Base-by-base conservation (phyloP, 371 early-diverging fungal genomes). In the Actinomortierella ambigua region DNA sequence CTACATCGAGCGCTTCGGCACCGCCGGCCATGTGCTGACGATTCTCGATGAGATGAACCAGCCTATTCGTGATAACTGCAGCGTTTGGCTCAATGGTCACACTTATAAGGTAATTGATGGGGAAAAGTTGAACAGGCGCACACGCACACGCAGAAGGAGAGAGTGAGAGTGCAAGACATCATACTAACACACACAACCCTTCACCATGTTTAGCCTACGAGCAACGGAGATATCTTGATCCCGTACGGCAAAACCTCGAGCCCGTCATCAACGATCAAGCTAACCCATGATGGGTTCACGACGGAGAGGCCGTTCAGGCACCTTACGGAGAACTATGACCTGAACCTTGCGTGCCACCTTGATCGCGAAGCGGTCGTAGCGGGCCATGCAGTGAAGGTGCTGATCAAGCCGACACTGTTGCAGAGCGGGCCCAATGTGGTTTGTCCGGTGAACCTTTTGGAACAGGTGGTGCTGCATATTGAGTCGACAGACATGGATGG, bases 11-110 rank as follows among this genome's bases (percentile, higher is more conserved):
- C 79, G 81, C 60, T 63, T 77, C 3, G 83, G 79, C 20, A 49
- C 69, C 3, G 84, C 81, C 0, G 87, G 87, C 0, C 85, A 85
- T 60, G 52, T 84, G 20, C 55, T 85, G 23, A 68, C 73, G 0
- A 63, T 85, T 13, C 48, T 84, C 4, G 79, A 83, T 60, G 87
- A 86, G 54, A 41, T 75, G 0, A 69, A 70, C 11, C 46, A 58
- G 13, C 50, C 67, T 7, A 23, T 82, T 5, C 28, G 46, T 14
- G 28, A 73, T 5, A 46, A 70, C 20, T 65, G 75, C 41, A 63
- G 75, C 27, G 51, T 85, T 1, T 82, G 80, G 84, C 71, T 75
- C 47, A 64, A 66, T 7, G 81, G 82, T 28, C 58, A 62, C 26
- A 76, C 63, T 23, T 84, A 81, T 54, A 69, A 83, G 79, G 82